Evolutionary conservation across 1,284 basidiomycete genomes (phyloP).

Genomic region (Trichosporon inkin): DNA sequence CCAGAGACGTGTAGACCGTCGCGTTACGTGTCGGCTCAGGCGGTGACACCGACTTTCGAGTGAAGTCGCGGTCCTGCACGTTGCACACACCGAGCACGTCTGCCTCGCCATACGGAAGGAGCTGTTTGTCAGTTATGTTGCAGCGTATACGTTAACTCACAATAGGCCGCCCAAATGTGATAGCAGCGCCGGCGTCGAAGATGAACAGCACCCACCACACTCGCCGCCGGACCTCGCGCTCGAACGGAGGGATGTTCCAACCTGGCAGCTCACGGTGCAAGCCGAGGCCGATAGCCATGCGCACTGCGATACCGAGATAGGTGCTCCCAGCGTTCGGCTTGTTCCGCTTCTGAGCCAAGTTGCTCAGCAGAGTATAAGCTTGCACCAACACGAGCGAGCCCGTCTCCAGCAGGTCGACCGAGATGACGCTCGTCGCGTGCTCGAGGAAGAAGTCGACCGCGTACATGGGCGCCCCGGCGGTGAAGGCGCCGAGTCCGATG

Average conservation of each 20-base stretch:
- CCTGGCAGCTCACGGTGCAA: constrained; percentile 31
- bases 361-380: constrained; percentile 29
- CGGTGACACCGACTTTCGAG: constrained; percentile 14
- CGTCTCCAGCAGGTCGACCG: constrained; percentile 26
- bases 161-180: constrained; percentile 34
- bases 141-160: constrained; percentile 48
- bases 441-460: constrained; percentile 28
- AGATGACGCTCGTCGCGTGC: constrained; percentile 16
- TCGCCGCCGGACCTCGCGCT: constrained; percentile 31
- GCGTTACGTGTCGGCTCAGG: constrained; percentile 15
- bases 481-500: constrained; percentile 31
- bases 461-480: constrained; percentile 22
- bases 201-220: constrained; percentile 34
- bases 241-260: constrained; percentile 29
- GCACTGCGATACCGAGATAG: constrained; percentile 31
- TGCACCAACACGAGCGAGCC: constrained; percentile 30
- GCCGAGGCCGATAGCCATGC: constrained; percentile 36
- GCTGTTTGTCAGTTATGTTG: constrained; percentile 10
- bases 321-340: constrained; percentile 27
- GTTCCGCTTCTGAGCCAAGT: constrained; percentile 33
- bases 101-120: constrained; percentile 23
- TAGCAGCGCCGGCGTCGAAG: constrained; percentile 29
- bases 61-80: constrained; percentile 23
- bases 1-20: constrained; percentile 26
- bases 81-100: constrained; percentile 25